Percentiles rank a stretch among this genome's conserved stretches.
Evolutionary conservation across 192 early-diverging fungal genomes (phyloP).

Genomic region (Polychytrium aggregatum): DNA sequence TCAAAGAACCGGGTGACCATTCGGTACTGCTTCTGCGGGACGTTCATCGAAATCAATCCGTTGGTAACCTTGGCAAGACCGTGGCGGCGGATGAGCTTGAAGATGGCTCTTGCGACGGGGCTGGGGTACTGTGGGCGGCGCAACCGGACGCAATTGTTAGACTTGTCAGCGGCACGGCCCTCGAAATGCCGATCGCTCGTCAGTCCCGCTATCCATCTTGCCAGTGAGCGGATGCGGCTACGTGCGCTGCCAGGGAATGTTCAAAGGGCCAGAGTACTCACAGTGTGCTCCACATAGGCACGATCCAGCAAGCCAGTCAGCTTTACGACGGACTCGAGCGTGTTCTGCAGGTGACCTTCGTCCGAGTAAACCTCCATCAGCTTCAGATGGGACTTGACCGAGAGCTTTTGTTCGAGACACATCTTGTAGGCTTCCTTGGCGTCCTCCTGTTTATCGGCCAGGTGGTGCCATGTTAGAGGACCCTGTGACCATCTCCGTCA

Average conservation of each 20-base stretch:
- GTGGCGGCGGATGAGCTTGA: constrained; percentile 74
- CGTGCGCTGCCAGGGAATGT: no score
- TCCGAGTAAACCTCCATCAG: constrained; percentile 73
- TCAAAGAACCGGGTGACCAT: constrained; percentile 36
- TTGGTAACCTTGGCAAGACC: constrained; percentile 91
- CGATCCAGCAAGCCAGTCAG: constrained; percentile 78
- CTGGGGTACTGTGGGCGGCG: constrained; percentile 62
- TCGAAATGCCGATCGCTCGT: no score
- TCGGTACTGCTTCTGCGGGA: constrained; percentile 64
- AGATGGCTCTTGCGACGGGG: constrained; percentile 68
- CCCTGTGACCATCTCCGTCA: no score
- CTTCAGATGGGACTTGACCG: constrained; percentile 77
- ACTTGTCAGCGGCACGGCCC: no score
- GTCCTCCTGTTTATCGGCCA: constrained; percentile 44
- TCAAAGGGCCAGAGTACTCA: constrained; percentile 22
- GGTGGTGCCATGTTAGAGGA: no score
- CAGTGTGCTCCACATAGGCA: constrained; percentile 82
- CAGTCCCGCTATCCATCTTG: no score
- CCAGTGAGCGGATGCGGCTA: no score
- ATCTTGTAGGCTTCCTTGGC: constrained; percentile 85
- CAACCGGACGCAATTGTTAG: no score
- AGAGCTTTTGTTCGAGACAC: constrained; percentile 83
- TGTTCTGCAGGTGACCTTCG: constrained; percentile 69
- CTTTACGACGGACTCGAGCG: constrained; percentile 70
- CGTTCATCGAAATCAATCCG: constrained; percentile 76